Evolutionary conservation across 2,329 filamentous ascomycete species (phyloP).

Genomic region (Aspergillus viridinutans): DNA sequence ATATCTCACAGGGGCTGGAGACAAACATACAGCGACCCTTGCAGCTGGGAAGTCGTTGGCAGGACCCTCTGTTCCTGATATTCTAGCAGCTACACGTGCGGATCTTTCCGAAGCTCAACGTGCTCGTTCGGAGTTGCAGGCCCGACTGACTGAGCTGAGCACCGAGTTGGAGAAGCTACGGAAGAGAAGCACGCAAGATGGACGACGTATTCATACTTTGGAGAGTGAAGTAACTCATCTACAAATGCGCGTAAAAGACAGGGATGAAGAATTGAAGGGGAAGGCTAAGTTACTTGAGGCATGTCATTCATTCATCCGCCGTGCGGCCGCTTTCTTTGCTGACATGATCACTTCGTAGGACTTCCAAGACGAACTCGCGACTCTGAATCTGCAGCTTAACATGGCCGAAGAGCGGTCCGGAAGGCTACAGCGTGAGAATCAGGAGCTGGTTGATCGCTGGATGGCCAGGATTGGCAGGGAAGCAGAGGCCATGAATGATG

Average conservation of each 20-base stretch:
- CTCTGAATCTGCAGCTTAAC: conserved; percentile 80
- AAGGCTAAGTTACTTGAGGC: conserved; percentile 81
- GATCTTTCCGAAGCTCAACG: conserved; percentile 75
- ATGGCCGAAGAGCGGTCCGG: conserved; percentile 73
- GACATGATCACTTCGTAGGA: conserved; percentile 46
- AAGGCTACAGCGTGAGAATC: conserved; percentile 75
- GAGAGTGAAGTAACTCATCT: conserved; percentile 60
- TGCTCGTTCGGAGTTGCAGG: conserved; percentile 64
- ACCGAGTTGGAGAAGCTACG: conserved; percentile 63
- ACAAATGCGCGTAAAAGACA: conserved; percentile 66
- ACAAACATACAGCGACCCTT: conserved; percentile 23
- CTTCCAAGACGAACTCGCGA: conserved; percentile 89
- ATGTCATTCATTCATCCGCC: conserved; percentile 8
- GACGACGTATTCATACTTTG: conserved; percentile 58
- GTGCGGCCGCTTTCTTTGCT: background rate
- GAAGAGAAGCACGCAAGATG: conserved; percentile 56
- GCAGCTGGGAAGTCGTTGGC: conserved; percentile 24
- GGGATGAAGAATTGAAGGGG: conserved; percentile 77
- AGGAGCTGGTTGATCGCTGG: conserved; percentile 85
- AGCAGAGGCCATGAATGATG: conserved; percentile 78
- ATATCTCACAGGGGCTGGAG: conserved; percentile 19
- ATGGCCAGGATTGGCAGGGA: conserved; percentile 83
- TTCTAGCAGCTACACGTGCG: conserved; percentile 44
- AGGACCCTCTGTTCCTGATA: conserved; percentile 28
- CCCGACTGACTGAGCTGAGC: conserved; percentile 58